Conservation (phyloP, 2,329 filamentous ascomycete genomes). For the Mycogone perniciosa region DNA sequence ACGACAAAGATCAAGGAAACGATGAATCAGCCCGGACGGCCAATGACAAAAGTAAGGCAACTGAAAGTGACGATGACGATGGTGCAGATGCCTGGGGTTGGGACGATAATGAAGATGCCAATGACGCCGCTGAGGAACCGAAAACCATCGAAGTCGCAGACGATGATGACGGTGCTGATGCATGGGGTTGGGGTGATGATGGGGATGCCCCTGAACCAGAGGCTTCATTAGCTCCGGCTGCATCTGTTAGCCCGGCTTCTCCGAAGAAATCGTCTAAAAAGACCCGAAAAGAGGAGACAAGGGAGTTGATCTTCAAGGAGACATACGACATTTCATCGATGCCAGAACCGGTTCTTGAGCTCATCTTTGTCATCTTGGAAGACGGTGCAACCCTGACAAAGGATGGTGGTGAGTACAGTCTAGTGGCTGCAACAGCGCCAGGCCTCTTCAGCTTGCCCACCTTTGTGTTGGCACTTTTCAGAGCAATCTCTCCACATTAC, state of each 20-base stretch:
- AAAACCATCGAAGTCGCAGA: conserved; percentile 19
- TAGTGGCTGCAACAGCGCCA: conserved; percentile 60
- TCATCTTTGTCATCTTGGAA: conserved; percentile 54
- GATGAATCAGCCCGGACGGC: conserved; percentile 16
- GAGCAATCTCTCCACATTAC: conserved; percentile 68
- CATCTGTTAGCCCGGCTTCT: conserved; percentile 12
- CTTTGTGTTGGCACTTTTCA: conserved; percentile 69
- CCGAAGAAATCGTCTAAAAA: conserved; percentile 11
- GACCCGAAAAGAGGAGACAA: conserved; percentile 30
- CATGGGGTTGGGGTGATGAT: conserved; percentile 82
- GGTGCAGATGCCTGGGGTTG: conserved; percentile 74
- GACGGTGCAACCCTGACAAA: conserved; percentile 56
- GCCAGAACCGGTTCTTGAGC: conserved; percentile 67
- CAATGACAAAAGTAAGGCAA: conserved; percentile 14
- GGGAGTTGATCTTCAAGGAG: conserved; percentile 74
- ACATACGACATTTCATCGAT: conserved; percentile 84
- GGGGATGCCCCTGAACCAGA: conserved; percentile 34
- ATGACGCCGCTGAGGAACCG: too few relatives aligned
- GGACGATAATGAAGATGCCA: conserved; percentile 54
- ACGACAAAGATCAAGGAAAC: conserved; percentile 47
- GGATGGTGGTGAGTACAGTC: conserved; percentile 44
- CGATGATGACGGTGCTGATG: conserved; percentile 52
- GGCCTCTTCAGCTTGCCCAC: conserved; percentile 68
- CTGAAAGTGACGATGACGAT: conserved; percentile 31
- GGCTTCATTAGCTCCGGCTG: not conserved